Conservation (phyloP, 2,329 filamentous ascomycete species). For the Botrytis cinerea region DNA sequence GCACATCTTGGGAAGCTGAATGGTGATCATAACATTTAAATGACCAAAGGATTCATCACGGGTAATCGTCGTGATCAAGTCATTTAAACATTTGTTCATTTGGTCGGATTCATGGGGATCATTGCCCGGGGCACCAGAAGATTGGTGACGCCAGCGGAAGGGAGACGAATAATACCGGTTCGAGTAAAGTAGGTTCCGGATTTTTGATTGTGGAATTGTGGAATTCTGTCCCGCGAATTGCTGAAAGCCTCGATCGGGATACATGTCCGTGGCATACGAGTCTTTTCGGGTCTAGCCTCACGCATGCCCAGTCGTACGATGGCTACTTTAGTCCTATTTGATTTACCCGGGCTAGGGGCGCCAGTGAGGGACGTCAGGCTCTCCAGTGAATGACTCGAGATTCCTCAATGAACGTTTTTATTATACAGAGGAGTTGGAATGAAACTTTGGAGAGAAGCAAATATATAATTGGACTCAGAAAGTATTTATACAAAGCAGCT, state of each 20-base stretch:
- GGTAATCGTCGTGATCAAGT: background rate
- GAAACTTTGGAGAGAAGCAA: background rate
- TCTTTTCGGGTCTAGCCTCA: background rate
- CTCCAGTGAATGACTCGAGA: background rate
- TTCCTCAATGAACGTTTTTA: background rate
- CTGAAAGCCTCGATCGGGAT: background rate
- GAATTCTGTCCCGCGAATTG: background rate
- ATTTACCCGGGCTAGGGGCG: conserved; percentile 5
- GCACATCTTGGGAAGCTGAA: background rate
- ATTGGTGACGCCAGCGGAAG: conserved; percentile 20
- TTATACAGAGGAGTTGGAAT: background rate
- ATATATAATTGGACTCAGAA: background rate
- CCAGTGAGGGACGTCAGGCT: background rate
- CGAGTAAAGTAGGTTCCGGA: conserved; percentile 20
- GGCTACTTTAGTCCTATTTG: background rate
- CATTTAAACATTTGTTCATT: background rate
- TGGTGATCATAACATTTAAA: conserved; percentile 7
- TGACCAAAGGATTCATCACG: conserved; percentile 6
- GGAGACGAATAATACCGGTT: conserved; percentile 16
- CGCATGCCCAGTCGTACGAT: background rate
- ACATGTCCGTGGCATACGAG: background rate
- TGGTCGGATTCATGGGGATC: conserved; percentile 4
- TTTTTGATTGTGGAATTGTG: conserved; percentile 10
- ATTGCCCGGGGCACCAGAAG: background rate
- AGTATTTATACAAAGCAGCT: background rate